Evolutionary conservation across 2,329 filamentous ascomycete genomes (phyloP).

Genomic region (Ascochyta pisi): DNA sequence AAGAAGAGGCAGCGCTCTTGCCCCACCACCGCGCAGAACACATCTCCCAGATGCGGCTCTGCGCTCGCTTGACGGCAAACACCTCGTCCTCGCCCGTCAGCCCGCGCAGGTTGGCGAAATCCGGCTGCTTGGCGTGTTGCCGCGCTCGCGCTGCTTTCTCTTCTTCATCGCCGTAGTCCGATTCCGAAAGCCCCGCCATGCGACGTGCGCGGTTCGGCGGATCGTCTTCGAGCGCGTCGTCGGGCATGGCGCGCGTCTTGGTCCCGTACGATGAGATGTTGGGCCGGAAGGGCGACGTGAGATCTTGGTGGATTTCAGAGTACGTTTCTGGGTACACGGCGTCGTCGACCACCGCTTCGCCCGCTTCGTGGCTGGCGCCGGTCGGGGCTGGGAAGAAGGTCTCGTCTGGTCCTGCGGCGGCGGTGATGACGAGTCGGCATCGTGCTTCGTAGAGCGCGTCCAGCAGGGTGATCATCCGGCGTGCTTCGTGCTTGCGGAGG

Average conservation of each 20-base stretch:
- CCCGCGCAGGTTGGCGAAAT: slow-evolving; percentile 71
- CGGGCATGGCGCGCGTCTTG: slow-evolving; percentile 43
- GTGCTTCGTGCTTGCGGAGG: slow-evolving; percentile 78
- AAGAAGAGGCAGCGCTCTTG: slow-evolving; percentile 38
- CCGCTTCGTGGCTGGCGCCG: slow-evolving; percentile 3
- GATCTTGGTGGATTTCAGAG: slow-evolving; percentile 79
- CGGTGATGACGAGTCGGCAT: slow-evolving; percentile 75
- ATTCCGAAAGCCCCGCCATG: neutral
- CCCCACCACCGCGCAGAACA: slow-evolving; percentile 76
- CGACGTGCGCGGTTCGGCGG: slow-evolving; percentile 53
- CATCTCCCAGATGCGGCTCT: slow-evolving; percentile 82
- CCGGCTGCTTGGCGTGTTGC: slow-evolving; percentile 39
- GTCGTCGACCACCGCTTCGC: slow-evolving; percentile 49
- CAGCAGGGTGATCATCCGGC: slow-evolving; percentile 79
- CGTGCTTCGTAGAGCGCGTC: slow-evolving; percentile 80
- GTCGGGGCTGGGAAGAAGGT: slow-evolving; percentile 72
- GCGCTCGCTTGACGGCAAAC: slow-evolving; percentile 80
- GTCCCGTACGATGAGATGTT: slow-evolving; percentile 72
- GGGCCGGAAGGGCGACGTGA: slow-evolving; percentile 76
- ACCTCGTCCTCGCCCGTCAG: slow-evolving; percentile 83
- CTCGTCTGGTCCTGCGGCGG: slow-evolving; percentile 71
- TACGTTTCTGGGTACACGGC: slow-evolving; percentile 70
- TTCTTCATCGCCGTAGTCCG: slow-evolving; percentile 13
- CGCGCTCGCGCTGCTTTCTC: neutral
- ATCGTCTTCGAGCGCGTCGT: slow-evolving; percentile 58